phyloP scores from a whole-genome alignment of 73 alveolate species.

The Paramecium sonneborni region DNA sequence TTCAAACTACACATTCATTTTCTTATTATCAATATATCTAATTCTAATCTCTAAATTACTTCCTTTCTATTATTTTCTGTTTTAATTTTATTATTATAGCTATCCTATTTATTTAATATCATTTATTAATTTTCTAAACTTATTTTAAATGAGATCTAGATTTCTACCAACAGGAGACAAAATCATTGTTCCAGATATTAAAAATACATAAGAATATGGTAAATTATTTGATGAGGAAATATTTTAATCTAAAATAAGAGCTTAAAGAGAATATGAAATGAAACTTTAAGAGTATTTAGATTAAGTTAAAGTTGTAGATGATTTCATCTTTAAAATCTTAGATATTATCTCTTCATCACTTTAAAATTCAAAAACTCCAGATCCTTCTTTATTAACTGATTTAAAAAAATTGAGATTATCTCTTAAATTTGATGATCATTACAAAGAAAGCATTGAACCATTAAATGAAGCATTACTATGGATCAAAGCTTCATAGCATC shows the following conservation, averaged over 20 bases:
- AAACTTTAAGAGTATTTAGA: not conserved
- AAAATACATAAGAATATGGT: not conserved
- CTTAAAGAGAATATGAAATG: not conserved
- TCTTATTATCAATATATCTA: not conserved
- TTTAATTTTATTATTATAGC: not conserved
- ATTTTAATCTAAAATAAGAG: not conserved
- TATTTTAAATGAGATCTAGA: constrained; percentile 9
- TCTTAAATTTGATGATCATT: not conserved
- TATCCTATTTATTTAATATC: not conserved
- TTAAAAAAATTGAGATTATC: not conserved
- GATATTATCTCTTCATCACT: not conserved
- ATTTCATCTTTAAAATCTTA: not conserved
- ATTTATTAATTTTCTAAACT: not conserved
- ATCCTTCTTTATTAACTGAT: not conserved
- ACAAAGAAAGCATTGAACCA: constrained; percentile 7
- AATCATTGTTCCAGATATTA: not conserved
- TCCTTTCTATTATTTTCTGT: not conserved
- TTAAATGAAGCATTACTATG: not conserved
- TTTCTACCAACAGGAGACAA: constrained; percentile 43
- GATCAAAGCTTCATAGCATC: constrained; percentile 12
- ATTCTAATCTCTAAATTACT: not conserved
- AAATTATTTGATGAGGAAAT: not conserved
- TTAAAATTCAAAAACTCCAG: not conserved
- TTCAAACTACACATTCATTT: not conserved
- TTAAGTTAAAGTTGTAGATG: not conserved